Evolutionary conservation across 2,329 filamentous ascomycete species (phyloP).

Genomic region (Gaeumannomyces sp.): DNA sequence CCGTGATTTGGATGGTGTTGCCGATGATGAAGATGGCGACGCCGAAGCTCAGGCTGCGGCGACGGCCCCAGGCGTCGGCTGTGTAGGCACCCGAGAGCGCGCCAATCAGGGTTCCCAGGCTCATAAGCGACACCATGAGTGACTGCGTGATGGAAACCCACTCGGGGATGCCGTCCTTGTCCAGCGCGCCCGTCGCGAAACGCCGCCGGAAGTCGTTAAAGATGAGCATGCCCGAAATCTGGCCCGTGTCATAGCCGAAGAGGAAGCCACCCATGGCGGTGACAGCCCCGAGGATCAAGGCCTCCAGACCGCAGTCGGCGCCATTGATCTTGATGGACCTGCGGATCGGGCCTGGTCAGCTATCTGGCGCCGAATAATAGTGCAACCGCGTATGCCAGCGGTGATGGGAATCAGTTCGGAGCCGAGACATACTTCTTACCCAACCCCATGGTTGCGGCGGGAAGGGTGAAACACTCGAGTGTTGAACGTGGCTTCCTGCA

Average conservation of each 20-base stretch:
- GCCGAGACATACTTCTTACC: neutral
- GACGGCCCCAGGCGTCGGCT: slow-evolving; percentile 52
- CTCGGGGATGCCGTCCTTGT: slow-evolving; percentile 28
- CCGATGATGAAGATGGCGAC: slow-evolving; percentile 56
- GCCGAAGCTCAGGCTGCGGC: slow-evolving; percentile 46
- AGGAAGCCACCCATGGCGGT: slow-evolving; percentile 13
- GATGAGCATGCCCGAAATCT: slow-evolving; percentile 46
- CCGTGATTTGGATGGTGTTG: slow-evolving; percentile 60
- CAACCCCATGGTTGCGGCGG: neutral
- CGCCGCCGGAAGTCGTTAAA: slow-evolving; percentile 49
- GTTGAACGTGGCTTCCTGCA: neutral
- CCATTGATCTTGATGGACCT: slow-evolving; percentile 10
- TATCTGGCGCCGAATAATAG: too few species aligned
- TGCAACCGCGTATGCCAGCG: too few species aligned
- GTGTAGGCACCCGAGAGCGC: slow-evolving; percentile 47
- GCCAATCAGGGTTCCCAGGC: slow-evolving; percentile 49
- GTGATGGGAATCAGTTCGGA: neutral
- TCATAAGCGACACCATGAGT: slow-evolving; percentile 50
- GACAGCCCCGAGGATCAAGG: slow-evolving; percentile 7
- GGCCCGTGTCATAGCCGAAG: slow-evolving; percentile 54
- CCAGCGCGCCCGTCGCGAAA: slow-evolving; percentile 39
- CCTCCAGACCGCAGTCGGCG: slow-evolving; percentile 10
- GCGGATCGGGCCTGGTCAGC: neutral
- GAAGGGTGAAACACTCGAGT: neutral
- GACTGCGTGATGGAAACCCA: slow-evolving; percentile 39